Conservation (phyloP, 148 eudicot species). For the Nyssa sinensis region DNA sequence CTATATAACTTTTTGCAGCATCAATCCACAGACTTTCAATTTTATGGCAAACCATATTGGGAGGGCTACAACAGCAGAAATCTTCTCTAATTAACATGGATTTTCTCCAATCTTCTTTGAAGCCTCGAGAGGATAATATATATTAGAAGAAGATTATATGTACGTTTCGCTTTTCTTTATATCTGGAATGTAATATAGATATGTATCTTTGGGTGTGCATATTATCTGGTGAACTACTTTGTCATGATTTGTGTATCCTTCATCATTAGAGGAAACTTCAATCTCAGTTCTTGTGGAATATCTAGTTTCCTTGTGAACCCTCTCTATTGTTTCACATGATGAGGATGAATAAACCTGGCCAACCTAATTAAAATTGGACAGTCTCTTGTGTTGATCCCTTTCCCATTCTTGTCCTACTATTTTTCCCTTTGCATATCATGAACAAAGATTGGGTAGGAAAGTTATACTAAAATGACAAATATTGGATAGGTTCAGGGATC, state of each 20-base stretch:
- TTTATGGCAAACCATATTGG: conserved; percentile 29
- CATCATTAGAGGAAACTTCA: conserved; percentile 1
- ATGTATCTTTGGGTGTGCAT: background rate
- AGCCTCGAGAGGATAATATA: background rate
- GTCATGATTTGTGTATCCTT: conserved; percentile 7
- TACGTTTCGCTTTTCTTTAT: background rate
- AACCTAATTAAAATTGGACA: conserved; percentile 10
- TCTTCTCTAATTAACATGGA: conserved; percentile 8
- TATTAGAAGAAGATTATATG: background rate
- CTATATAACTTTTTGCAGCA: conserved; percentile 21
- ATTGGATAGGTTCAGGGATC: background rate
- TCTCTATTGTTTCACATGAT: background rate
- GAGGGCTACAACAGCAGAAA: conserved; percentile 14
- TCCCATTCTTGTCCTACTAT: background rate
- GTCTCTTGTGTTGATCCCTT: background rate
- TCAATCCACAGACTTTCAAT: conserved; percentile 17
- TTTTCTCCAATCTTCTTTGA: background rate
- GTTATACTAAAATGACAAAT: background rate
- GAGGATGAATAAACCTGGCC: background rate
- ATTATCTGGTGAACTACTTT: background rate
- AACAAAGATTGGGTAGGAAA: background rate
- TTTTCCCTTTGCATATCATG: background rate
- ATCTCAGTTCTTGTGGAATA: background rate
- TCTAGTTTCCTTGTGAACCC: background rate
- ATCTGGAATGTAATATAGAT: background rate